These are phyloP conservation scores for Colletotrichum gigasporum DNA, from an alignment of 2,329 filamentous ascomycete species.

Conservation along the genomic window DNA sequence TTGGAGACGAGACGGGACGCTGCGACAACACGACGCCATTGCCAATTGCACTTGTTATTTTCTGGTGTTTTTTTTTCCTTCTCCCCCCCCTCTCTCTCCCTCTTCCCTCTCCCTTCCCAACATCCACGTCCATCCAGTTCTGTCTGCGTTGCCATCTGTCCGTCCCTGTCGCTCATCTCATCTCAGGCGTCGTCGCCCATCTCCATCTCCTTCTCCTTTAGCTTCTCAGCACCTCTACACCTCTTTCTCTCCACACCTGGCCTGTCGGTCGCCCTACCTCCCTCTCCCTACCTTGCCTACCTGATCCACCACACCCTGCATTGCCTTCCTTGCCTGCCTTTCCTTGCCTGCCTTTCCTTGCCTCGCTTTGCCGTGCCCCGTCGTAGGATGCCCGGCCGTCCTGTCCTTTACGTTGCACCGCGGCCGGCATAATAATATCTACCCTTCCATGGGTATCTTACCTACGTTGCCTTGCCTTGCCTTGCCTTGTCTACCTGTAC, in stretches of 20 bases:
- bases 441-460: background rate
- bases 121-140: too few relatives aligned
- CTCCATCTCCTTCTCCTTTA: background rate
- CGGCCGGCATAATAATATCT: conserved; percentile 11
- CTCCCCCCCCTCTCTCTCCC: too few relatives aligned
- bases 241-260: background rate
- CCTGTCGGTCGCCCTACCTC: background rate
- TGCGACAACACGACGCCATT: background rate
- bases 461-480: background rate
- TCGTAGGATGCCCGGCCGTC: conserved; percentile 8
- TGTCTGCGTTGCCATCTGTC: too few relatives aligned
- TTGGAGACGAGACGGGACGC: background rate
- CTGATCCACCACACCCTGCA: background rate
- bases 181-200: background rate
- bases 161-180: background rate
- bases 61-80: background rate
- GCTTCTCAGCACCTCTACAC: background rate
- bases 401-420: conserved; percentile 23
- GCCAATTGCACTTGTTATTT: background rate
- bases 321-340: too few relatives aligned
- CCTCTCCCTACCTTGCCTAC: too few relatives aligned
- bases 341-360: background rate
- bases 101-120: too few relatives aligned
- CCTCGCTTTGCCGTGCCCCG: background rate
- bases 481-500: background rate